Conservation (phyloP, 2,329 filamentous ascomycete species). For the Podosphaera xanthii region DNA sequence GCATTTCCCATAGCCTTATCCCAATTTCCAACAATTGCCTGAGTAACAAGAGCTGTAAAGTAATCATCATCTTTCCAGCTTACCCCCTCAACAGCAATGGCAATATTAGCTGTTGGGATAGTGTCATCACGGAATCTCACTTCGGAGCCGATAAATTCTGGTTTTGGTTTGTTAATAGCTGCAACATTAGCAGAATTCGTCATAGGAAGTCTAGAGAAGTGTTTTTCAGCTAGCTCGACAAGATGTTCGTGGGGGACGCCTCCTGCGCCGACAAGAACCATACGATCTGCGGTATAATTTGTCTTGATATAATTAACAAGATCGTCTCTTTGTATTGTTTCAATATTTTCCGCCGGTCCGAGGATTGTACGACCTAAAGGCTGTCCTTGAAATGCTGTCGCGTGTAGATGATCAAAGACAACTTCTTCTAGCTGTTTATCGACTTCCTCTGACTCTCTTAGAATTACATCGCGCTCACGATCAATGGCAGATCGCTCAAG, state of each 20-base stretch:
- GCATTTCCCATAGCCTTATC: constrained; percentile 97
- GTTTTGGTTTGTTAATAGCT: constrained; percentile 52
- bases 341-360: constrained; percentile 93
- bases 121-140: constrained; percentile 90
- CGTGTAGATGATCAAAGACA: constrained; percentile 96
- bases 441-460: constrained; percentile 96
- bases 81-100: constrained; percentile 95
- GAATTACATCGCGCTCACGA: constrained; percentile 94
- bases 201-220: constrained; percentile 63
- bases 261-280: constrained; percentile 92
- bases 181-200: constrained; percentile 55
- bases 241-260: constrained; percentile 85
- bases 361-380: constrained; percentile 93
- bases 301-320: constrained; percentile 92
- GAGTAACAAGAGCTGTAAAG: constrained; percentile 91
- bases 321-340: constrained; percentile 80
- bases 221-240: constrained; percentile 86
- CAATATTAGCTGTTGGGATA: constrained; percentile 89
- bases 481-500: constrained; percentile 83
- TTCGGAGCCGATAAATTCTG: constrained; percentile 92
- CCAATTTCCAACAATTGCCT: constrained; percentile 99
- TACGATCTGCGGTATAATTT: constrained; percentile 98
- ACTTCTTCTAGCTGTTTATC: constrained; percentile 99
- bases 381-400: constrained; percentile 92
- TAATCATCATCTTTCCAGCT: constrained; percentile 99